A percentile compares a stretch with the other conserved stretches of the same genome.
These are phyloP conservation scores for Cladosporium sp. DNA, from an alignment of 2,329 filamentous ascomycete genomes.

Conservation along the genomic window DNA sequence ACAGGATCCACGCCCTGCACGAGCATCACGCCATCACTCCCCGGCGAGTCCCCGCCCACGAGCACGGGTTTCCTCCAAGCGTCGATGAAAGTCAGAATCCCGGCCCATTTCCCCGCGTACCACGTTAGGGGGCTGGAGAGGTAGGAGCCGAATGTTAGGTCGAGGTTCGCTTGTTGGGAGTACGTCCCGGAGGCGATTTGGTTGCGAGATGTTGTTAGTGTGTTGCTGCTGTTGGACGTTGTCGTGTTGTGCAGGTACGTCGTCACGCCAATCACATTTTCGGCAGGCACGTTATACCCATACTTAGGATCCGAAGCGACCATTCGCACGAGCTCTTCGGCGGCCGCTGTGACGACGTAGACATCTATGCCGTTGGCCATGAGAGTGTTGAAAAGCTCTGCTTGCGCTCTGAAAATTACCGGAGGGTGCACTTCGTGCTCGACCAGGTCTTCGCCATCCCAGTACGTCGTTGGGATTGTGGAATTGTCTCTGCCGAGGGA, in stretches of 20 bases:
- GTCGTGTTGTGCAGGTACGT: constrained; percentile 34
- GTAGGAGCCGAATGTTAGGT: constrained; percentile 38
- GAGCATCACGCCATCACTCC: constrained; percentile 43
- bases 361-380: constrained; percentile 43
- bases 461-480: constrained; percentile 37
- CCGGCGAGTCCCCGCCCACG: constrained; percentile 42
- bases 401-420: constrained; percentile 38
- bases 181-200: constrained; percentile 40
- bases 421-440: constrained; percentile 33
- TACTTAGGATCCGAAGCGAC: constrained; percentile 44
- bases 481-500: constrained; percentile 38
- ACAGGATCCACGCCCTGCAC: constrained; percentile 44
- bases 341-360: constrained; percentile 41
- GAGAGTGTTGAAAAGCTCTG: constrained; percentile 42
- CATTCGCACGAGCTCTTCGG: constrained; percentile 46
- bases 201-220: constrained; percentile 33
- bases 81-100: constrained; percentile 35
- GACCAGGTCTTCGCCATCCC: constrained; percentile 31
- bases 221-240: constrained; percentile 20
- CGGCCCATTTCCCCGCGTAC: constrained; percentile 44
- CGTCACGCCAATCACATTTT: constrained; percentile 44
- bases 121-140: constrained; percentile 44
- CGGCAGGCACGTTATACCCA: constrained; percentile 42
- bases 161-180: constrained; percentile 35
- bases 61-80: constrained; percentile 42